Base-by-base conservation (phyloP, 2,329 filamentous ascomycete species). In the Arthrobotrys iridis region DNA sequence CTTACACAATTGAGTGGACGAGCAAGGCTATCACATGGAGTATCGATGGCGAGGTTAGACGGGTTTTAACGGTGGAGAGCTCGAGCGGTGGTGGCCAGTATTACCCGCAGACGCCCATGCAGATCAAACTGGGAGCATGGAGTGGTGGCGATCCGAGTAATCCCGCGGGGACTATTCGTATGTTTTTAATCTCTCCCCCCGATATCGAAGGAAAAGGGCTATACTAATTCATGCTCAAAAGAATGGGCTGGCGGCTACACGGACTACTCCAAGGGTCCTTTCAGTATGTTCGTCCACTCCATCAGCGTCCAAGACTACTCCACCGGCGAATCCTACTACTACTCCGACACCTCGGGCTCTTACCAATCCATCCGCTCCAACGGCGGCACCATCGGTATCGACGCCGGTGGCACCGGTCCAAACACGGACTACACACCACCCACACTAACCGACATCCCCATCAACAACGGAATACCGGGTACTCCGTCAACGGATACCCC, bases 31-130 rank as follows among this genome's bases (percentile, higher is more conserved):
- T 97, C 80, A 86, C 93, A 37, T 99, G 94, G 93, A 89, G 90
- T 77, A 91, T 96, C 77, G 91, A 91, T 81, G 91, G 90, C 67
- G 87, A 85, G 11, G 89, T 90, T 4, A 88, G 97, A 55, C 90
- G 95, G 72, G 91, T 91, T 8, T 86, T 97, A 71, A 89, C 86
- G 50, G 87, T 88, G 41, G 86, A 85, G 77, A 91, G 96, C 82
- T 77, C 77, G 11, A 63, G 57, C 4, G 76, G 77, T 24, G 78
- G 78, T 7, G 55, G 43, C 13, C 74, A 78, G 46, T 79, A 77
- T 50, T 99, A 96, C 81, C 95, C 95, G 5, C 95, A 99, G 84
- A 93, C 93, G 0, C 95, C 95, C 2, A 97, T 97, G 93, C 91
- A 93, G 83, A 84, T 98, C 83, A 96, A 94, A 83, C 89, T 98